Evolutionary conservation across 768 basidiomycete species (phyloP).

Genomic region (Cyclocybe cylindracea): DNA sequence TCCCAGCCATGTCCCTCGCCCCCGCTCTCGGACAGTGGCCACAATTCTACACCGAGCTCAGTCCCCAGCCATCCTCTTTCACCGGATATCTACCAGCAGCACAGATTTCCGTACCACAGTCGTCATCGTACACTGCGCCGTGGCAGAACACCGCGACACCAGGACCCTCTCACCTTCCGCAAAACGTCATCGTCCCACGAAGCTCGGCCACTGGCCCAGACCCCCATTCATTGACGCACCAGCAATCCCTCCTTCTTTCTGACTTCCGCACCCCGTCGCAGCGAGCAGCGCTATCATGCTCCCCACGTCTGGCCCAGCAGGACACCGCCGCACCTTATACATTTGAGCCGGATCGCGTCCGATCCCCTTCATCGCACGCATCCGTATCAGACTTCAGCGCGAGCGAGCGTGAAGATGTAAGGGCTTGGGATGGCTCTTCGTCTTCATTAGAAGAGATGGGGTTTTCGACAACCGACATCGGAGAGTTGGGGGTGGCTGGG

Average conservation of each 20-base stretch:
- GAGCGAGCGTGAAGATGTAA: not conserved
- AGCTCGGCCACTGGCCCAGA: too few species aligned
- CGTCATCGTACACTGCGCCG: constrained; percentile 8
- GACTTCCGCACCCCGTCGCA: constrained; percentile 24
- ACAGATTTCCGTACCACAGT: not conserved
- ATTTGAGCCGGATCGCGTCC: constrained; percentile 16
- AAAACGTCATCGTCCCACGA: too few species aligned
- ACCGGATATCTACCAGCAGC: constrained; percentile 5
- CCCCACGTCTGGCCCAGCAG: constrained; percentile 5
- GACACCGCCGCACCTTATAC: constrained; percentile 3
- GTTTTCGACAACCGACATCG: not conserved
- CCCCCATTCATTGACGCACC: not conserved
- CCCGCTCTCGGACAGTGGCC: constrained; percentile 5
- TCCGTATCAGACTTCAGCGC: constrained; percentile 16
- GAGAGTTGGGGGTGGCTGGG: too few species aligned
- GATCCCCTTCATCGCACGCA: constrained; percentile 22
- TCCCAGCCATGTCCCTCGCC: too few species aligned
- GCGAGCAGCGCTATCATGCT: constrained; percentile 8
- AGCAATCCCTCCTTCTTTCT: constrained; percentile 1
- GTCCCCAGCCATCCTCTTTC: constrained; percentile 7
- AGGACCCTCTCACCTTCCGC: too few species aligned
- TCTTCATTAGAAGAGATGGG: constrained; percentile 2
- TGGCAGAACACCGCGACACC: constrained; percentile 5
- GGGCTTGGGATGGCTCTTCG: constrained; percentile 13
- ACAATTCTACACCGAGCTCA: constrained; percentile 11